Conservation (phyloP, 306 rosid genomes). For the Sesbania bispinosa region DNA sequence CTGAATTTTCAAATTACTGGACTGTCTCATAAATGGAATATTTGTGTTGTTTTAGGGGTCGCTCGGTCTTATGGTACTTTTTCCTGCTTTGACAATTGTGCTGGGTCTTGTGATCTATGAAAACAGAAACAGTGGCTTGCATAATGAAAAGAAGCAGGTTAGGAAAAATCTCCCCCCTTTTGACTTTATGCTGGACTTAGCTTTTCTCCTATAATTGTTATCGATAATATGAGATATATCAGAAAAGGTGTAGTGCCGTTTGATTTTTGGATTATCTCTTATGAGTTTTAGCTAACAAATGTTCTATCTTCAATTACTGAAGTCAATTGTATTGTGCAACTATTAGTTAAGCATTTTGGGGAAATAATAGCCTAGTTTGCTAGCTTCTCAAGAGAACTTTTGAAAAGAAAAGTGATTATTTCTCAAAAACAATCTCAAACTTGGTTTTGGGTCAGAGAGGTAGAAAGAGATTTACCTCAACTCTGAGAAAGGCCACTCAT, state of each 20-base stretch:
- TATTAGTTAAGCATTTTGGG: no score
- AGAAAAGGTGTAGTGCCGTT: not conserved
- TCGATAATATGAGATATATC: not conserved
- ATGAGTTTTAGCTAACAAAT: not conserved
- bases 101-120: slow-evolving; percentile 69
- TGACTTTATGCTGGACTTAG: not conserved
- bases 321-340: not conserved
- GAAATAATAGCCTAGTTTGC: no score
- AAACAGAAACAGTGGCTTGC: slow-evolving; percentile 30
- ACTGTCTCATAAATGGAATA: not conserved
- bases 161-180: not conserved
- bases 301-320: not conserved
- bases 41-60: slow-evolving; percentile 40
- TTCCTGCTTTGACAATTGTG: slow-evolving; percentile 48
- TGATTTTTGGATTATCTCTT: not conserved
- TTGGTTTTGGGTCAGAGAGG: no score
- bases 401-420: no score
- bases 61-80: slow-evolving; percentile 60
- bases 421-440: no score
- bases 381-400: no score
- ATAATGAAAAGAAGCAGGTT: slow-evolving; percentile 46
- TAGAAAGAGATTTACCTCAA: no score
- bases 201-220: not conserved
- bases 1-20: not conserved
- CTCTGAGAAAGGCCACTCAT: no score